Percentiles rank a stretch among this genome's conserved stretches.
These are phyloP conservation scores for Fusarium liriodendri DNA, from an alignment of 2,329 filamentous ascomycete species.

Conservation along the genomic window DNA sequence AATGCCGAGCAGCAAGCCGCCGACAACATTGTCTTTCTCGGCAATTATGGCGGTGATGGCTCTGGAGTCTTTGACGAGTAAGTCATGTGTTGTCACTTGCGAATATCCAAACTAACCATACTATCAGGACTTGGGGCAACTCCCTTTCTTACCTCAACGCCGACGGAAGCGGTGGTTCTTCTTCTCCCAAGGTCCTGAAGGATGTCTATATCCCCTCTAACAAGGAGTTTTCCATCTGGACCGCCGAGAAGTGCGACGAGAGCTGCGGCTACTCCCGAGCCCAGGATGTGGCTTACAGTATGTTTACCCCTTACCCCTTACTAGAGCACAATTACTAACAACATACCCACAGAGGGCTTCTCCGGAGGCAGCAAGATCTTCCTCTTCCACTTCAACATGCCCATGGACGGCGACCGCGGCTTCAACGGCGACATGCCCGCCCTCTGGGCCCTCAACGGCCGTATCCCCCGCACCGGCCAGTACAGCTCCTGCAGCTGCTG, in stretches of 20 bases:
- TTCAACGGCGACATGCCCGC: constrained; percentile 76
- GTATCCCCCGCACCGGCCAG: constrained; percentile 76
- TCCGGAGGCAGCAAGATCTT: constrained; percentile 77
- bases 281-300: constrained; percentile 59
- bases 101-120: constrained; percentile 12
- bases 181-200: constrained; percentile 54
- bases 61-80: constrained; percentile 58
- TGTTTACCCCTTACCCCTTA: constrained; percentile 11
- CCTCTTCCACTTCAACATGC: constrained; percentile 80
- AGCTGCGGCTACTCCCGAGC: constrained; percentile 59
- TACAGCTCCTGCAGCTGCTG: constrained; percentile 81
- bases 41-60: constrained; percentile 58
- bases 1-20: constrained; percentile 52
- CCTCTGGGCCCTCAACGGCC: constrained; percentile 80
- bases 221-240: constrained; percentile 60
- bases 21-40: constrained; percentile 61
- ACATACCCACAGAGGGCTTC: constrained; percentile 71
- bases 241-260: constrained; percentile 54
- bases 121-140: constrained; percentile 55
- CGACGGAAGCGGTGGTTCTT: constrained; percentile 52
- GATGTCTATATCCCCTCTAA: constrained; percentile 54
- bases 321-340: constrained; percentile 6
- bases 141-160: constrained; percentile 60
- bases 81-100: constrained; percentile 37
- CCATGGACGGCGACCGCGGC: constrained; percentile 63